A percentile compares a stretch with the other conserved stretches of the same genome.
phyloP scores from a whole-genome alignment of 1,284 basidiomycete genomes.

The Omphalotus olearius region DNA sequence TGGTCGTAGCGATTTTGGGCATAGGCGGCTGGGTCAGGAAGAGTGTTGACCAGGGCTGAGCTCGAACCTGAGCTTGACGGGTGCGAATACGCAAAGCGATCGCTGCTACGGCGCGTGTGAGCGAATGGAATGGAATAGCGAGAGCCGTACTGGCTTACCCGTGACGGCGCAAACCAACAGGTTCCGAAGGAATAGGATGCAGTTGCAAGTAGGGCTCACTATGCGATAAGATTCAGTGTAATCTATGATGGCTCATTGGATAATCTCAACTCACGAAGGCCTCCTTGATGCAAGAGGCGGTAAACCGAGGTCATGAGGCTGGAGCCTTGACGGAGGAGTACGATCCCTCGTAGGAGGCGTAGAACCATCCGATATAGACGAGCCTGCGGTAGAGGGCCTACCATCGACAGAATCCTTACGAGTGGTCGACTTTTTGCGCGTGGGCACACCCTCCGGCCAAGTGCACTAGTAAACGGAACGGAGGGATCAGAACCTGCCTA shows the following conservation, averaged over 20 bases:
- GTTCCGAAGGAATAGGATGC: slow-evolving; percentile 38
- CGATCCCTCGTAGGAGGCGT: slow-evolving; percentile 62
- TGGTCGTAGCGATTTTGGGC: slow-evolving; percentile 46
- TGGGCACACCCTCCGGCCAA: slow-evolving; percentile 72
- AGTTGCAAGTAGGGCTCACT: slow-evolving; percentile 34
- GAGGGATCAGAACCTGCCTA: not conserved
- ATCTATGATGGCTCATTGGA: slow-evolving; percentile 11
- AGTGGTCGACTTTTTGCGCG: slow-evolving; percentile 50
- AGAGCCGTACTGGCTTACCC: slow-evolving; percentile 33
- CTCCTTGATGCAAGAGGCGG: slow-evolving; percentile 50
- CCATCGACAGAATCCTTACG: slow-evolving; percentile 48
- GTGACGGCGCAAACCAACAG: slow-evolving; percentile 41
- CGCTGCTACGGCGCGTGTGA: slow-evolving; percentile 20
- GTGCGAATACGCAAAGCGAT: slow-evolving; percentile 31
- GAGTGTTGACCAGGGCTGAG: slow-evolving; percentile 39
- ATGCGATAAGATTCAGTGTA: slow-evolving; percentile 27
- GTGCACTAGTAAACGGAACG: slow-evolving; percentile 51
- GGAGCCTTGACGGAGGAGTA: slow-evolving; percentile 49
- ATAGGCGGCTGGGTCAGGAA: slow-evolving; percentile 55
- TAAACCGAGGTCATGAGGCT: slow-evolving; percentile 45
- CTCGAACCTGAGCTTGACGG: slow-evolving; percentile 38
- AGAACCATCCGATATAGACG: slow-evolving; percentile 58
- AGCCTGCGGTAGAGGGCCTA: slow-evolving; percentile 60
- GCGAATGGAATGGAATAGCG: slow-evolving; percentile 2
- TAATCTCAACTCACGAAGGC: slow-evolving; percentile 39